These are phyloP conservation scores for Vachellia pachyceras DNA, from an alignment of 306 rosid species.

Conservation along the genomic window DNA sequence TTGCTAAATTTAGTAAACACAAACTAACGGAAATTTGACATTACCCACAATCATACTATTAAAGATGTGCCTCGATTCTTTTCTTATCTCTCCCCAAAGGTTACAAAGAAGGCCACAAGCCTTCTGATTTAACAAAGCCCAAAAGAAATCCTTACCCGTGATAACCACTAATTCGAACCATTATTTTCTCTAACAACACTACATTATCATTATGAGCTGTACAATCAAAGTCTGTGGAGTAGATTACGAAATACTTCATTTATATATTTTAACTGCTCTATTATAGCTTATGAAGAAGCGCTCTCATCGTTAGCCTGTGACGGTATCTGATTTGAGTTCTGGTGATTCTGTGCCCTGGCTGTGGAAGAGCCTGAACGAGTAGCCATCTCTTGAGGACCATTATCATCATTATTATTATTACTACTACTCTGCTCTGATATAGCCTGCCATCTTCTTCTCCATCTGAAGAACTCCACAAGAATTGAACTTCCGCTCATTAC, in stretches of 20 bases:
- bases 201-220: conserved; percentile 38
- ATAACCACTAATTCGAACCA: conserved; percentile 11
- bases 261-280: conserved; percentile 19
- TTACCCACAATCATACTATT: neutral
- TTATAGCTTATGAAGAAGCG: neutral
- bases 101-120: conserved; percentile 39
- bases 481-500: conserved; percentile 93
- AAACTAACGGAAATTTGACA: neutral
- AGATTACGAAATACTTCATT: neutral
- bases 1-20: too few species aligned
- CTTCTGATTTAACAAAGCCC: conserved; percentile 34
- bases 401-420: neutral
- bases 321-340: conserved; percentile 37
- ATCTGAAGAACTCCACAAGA: conserved; percentile 66
- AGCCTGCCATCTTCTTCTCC: conserved; percentile 68
- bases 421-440: conserved; percentile 50
- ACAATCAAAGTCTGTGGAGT: conserved; percentile 36
- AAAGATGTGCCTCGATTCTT: conserved; percentile 6
- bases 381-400: conserved; percentile 41
- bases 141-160: conserved; percentile 19
- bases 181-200: conserved; percentile 31
- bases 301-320: neutral
- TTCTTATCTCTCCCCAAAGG: conserved; percentile 16
- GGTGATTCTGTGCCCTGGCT: conserved; percentile 36
- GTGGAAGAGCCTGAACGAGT: conserved; percentile 32